Base-by-base conservation (phyloP, 306 rosid species). In the Oxytropis ochrocephala region DNA sequence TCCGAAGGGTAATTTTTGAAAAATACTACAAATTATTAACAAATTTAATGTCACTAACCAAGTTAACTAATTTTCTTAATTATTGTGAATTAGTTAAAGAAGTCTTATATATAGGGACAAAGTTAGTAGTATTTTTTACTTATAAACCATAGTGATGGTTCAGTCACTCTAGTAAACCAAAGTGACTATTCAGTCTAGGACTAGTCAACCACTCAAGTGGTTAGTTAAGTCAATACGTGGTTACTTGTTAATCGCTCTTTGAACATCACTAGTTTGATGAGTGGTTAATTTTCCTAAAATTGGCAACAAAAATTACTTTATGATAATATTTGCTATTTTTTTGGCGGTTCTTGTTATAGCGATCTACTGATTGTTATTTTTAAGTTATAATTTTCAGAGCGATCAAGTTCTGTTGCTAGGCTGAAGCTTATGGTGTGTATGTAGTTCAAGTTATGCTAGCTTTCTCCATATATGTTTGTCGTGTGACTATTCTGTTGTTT, bases 401-500 rank as follows among this genome's bases (percentile, higher is more conserved):
- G 41, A 60, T 60, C 14, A 51, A 36, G 24, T 66, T 67, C 27
- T 66, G 61, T 24, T 72, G 39, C 43, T 12, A 43, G 16, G 43
- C 35, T 80, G 43, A 62, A 69, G 80, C 81, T 55, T 62, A 58
- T 41, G 49, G 49, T 74, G 10, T 82, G 41, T 49, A 32, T 67
- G 51, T 35, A 66, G 57, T 53, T 41, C 43, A 62, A 57, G 41
- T 51, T 16, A 7, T 72, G 47, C 42, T 24, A 42, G 13, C 46
- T 48, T 66, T 82, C 29, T 70, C 65, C 55, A 48, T 30, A 49
- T 65, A 46, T 83, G 74, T 35, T 24, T 72, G 81, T 36, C 70
- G 67, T 57, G 72, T 78, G 81, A 83, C 67, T 74, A 72, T 74
- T 49, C 64, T 41, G 79, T 50, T 72, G 54, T 42, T 83, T 47